Base-by-base conservation (phyloP, 257 asterid species). In the Plantago major region DNA sequence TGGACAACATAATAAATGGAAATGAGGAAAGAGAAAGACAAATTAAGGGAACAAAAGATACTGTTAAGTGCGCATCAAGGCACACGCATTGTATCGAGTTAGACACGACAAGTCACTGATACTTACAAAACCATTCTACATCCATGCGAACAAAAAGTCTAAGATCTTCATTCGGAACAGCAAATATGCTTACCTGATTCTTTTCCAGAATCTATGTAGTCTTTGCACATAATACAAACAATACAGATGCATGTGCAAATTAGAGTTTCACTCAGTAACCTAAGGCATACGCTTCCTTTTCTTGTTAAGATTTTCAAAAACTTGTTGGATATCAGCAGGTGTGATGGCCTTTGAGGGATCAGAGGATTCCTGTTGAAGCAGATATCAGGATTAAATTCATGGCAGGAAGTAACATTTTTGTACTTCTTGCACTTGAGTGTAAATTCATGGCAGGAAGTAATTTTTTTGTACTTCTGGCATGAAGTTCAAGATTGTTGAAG, bases 241-340 rank as follows among this genome's bases (percentile, higher is more conserved):
- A n/a, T 17, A 14, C 6, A 13, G 22, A 42, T 43, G 17, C 54
- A 64, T 59, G 43, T 26, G 40, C 9, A 50, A 60, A 40, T n/a
- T 52, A 61, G 42, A 57, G 43, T 56, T 46, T 50, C 42, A 33
- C 30, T 30, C 30, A 62, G 40, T 16, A 46, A 69, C 78, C 72
- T 61, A 87, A 5, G 65, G 63, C 58, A 61, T 51, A 3, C 92
- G 86, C 75, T 73, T 81, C 40, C 96, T 76, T 74, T 84, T 84
- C 80, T 80, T 79, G 47, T 88, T 84, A 65, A 87, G 90, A 72
- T 87, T 87, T 64, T 81, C 94, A 7, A 84, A 87, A 16, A 87
- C 74, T 81, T 82, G 88, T 60, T 81, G 90, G 59, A 87, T 64
- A 72, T 87, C 94, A 42, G 76, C 90, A 38, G 90, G 57, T 43